Evolutionary conservation across 2,329 filamentous ascomycete genomes (phyloP).

Genomic region (Fusarium beomiforme): DNA sequence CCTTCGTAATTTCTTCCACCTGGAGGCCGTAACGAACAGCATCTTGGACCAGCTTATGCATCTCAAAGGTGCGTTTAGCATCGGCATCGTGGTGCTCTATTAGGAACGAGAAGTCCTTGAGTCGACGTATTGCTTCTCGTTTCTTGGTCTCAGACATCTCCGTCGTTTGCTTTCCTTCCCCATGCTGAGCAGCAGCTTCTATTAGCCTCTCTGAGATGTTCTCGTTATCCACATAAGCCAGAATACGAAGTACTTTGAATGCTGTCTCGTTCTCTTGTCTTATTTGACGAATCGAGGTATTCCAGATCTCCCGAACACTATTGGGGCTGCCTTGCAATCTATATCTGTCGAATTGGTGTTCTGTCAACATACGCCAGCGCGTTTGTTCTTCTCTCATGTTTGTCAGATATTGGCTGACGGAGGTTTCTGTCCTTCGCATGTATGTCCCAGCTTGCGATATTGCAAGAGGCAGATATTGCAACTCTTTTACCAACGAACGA

Average conservation of each 20-base stretch:
- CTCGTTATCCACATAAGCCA: constrained; percentile 49
- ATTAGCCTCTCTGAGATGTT: constrained; percentile 45
- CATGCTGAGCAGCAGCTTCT: constrained; percentile 7
- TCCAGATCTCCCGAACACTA: constrained; percentile 49
- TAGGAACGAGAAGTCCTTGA: constrained; percentile 50
- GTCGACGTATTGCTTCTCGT: constrained; percentile 39
- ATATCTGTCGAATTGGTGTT: constrained; percentile 41
- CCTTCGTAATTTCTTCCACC: constrained; percentile 11
- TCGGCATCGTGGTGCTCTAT: constrained; percentile 2
- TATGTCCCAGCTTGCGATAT: constrained; percentile 48
- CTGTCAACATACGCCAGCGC: constrained; percentile 38
- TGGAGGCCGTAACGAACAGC: constrained; percentile 40
- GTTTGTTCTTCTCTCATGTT: constrained; percentile 33
- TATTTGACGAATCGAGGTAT: constrained; percentile 47
- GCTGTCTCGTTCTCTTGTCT: constrained; percentile 40
- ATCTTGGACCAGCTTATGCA: constrained; percentile 47
- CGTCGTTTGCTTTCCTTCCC: background rate
- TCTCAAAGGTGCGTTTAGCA: constrained; percentile 37
- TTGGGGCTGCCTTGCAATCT: constrained; percentile 43
- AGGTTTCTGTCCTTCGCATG: constrained; percentile 41
- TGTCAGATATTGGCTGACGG: constrained; percentile 40
- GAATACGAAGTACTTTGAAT: constrained; percentile 43
- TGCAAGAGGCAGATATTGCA: constrained; percentile 46
- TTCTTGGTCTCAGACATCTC: background rate
- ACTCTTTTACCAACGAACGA: constrained; percentile 31